Base-by-base conservation (phyloP, 331 rosid species). In the Phaseolus coccineus region DNA sequence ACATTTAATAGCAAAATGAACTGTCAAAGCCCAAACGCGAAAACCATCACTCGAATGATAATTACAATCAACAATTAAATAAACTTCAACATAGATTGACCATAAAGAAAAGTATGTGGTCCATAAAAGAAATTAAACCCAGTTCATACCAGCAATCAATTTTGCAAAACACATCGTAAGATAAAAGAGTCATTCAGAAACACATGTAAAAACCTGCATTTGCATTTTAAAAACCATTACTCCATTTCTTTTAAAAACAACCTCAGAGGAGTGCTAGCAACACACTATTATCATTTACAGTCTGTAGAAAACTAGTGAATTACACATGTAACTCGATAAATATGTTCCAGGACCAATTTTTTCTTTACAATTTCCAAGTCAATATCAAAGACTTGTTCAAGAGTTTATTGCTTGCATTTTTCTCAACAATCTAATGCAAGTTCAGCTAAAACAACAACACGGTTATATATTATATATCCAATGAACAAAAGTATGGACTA, bases 1-100 rank as follows among this genome's bases (percentile, higher is more conserved):
- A 87, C 77, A 79, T 47, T 80, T 65, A 74, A 47, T 70, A 78
- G 59, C 47, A 68, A 55, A 55, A 48, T 3, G 11, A 71, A 74
- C 68, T 16, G 71, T 80, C 39, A 62, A 71, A 76, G 72, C 71
- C 80, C n/a, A 62, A 65, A 69, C 72, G 37, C 8, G 7, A 82
- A 35, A 31, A 57, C 33, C 30, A 58, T 24, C 31, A 55, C 58
- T 56, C 8, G 8, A 71, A 75, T 61, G 24, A 8, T 28, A 28
- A 72, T 44, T 28, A 65, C 42, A 71, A 25, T 65, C 55, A 79
- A 68, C 82, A 78, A 74, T 52, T 24, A 78, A 74, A 62, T 46
- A 31, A 78, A 53, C 30, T 57, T 63, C 11, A 72, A 31, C 22
- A 33, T 13, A 25, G 30, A 52, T 51, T 47, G 27, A 79, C 30